Base-by-base conservation (phyloP, 176 grass and related monocot species). In the Poa annua region DNA sequence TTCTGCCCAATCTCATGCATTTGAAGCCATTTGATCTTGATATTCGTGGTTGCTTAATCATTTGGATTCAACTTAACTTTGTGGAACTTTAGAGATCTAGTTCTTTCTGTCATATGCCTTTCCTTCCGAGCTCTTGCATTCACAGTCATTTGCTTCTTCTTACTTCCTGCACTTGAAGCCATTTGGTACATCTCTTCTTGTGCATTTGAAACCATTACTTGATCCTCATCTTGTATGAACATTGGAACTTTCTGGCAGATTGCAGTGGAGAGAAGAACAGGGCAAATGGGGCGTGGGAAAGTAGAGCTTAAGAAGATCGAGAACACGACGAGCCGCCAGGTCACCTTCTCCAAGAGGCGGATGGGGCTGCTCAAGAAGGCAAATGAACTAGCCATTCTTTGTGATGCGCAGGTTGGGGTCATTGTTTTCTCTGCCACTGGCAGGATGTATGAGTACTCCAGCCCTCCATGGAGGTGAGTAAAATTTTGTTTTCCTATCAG, bases 311-410 rank as follows among this genome's bases (percentile, higher is more conserved):
- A 89, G 81, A 91, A 88, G 93, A 96, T 96, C 7, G 93, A 96
- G 80, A 93, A 96, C 50, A 73, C 79, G 21, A 88, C 90, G 29
- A 96, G 64, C 45, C 90, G 93, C 17, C 90, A 96, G 73, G 94
- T 93, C 67, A 93, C 94, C 22, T 96, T 93, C 88, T 93, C 94
- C 88, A 96, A 96, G 86, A 86, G 94, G 86, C 86, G 91, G 50
- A 82, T 57, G 71, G 91, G 94, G 15, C 75, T 96, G 77, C 77
- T 96, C 33, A 96, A 96, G 86, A 96, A 96, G 78, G 94, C 94
- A 11, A 91, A 85, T 39, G 94, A 96, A 55, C 79, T 96, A 15
- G 88, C 91, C 51, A 65, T 93, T 63, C 88, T 93, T 16, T 96
- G 94, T 5, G 94, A 93, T 75, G 94, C 94, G 2, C 91, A 97